These are phyloP conservation scores for Aspergillus campestris DNA, from an alignment of 495 filamentous ascomycete species.

Conservation along the genomic window DNA sequence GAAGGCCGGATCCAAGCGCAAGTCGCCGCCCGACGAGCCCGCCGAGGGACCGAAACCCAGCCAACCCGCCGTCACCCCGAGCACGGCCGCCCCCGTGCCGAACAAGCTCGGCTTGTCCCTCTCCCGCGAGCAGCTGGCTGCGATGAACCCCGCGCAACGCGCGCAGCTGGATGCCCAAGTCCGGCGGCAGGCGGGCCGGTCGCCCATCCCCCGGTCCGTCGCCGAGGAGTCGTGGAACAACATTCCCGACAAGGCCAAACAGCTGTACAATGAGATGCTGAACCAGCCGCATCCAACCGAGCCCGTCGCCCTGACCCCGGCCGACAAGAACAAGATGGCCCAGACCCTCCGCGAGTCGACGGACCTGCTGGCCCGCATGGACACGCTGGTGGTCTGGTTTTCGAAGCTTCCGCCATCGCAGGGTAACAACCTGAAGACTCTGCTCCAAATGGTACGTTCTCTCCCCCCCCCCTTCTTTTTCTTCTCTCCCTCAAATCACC, in stretches of 20 bases:
- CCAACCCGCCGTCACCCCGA: conserved; percentile 20
- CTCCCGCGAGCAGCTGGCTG: conserved; percentile 44
- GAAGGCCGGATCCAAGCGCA: conserved; percentile 44
- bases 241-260: conserved; percentile 28
- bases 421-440: conserved; percentile 33
- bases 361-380: conserved; percentile 33
- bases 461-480: neutral
- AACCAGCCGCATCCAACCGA: conserved; percentile 22
- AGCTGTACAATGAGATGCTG: conserved; percentile 32
- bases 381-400: conserved; percentile 34
- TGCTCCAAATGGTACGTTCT: conserved; percentile 36
- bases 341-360: conserved; percentile 35
- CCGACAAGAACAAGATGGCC: conserved; percentile 40
- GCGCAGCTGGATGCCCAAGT: conserved; percentile 31
- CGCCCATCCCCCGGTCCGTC: conserved; percentile 18
- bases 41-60: conserved; percentile 40
- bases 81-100: conserved; percentile 22
- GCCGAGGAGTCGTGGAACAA: conserved; percentile 36
- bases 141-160: conserved; percentile 43
- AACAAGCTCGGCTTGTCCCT: conserved; percentile 27
- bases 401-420: conserved; percentile 27
- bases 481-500: neutral
- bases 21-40: conserved; percentile 54
- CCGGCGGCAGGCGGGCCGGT: conserved; percentile 25
- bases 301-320: conserved; percentile 27